Conservation (phyloP, 441 rosid genomes). For the Populus hybrid region DNA sequence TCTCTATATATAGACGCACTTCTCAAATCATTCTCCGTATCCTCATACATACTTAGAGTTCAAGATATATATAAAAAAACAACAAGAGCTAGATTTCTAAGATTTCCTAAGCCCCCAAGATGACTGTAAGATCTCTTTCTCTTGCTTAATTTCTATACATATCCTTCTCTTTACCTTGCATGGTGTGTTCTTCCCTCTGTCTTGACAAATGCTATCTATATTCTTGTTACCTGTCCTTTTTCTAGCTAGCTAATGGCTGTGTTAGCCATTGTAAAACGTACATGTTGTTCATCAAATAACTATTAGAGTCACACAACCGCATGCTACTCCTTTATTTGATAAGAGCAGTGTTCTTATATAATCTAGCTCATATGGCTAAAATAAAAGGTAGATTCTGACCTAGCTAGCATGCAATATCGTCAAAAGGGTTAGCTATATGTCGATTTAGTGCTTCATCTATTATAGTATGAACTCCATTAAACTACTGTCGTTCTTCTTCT, state of each 20-base stretch:
- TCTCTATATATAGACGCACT: neutral
- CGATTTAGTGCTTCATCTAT: neutral
- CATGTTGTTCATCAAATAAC: neutral
- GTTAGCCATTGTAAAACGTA: neutral
- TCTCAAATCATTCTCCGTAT: neutral
- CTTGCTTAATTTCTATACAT: neutral
- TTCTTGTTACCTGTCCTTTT: neutral
- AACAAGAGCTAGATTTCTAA: slow-evolving; percentile 10
- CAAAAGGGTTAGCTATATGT: neutral
- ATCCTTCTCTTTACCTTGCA: neutral
- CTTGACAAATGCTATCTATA: neutral
- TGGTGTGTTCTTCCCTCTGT: neutral
- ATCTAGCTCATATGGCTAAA: neutral
- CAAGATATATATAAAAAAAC: neutral
- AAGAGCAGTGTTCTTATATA: neutral
- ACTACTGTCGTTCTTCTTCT: neutral
- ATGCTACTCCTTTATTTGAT: too few relatives aligned
- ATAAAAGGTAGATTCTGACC: neutral
- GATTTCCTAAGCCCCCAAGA: slow-evolving; percentile 17
- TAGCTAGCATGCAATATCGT: neutral
- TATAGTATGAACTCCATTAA: neutral
- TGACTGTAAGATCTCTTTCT: slow-evolving; percentile 29
- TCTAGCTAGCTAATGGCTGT: too few relatives aligned
- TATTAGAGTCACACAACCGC: too few relatives aligned
- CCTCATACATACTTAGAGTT: neutral